Evolutionary conservation across 371 early-diverging fungal species (phyloP), one percentile per base, ranked within the genome.

Genomic region (Mucor velutinosus): DNA sequence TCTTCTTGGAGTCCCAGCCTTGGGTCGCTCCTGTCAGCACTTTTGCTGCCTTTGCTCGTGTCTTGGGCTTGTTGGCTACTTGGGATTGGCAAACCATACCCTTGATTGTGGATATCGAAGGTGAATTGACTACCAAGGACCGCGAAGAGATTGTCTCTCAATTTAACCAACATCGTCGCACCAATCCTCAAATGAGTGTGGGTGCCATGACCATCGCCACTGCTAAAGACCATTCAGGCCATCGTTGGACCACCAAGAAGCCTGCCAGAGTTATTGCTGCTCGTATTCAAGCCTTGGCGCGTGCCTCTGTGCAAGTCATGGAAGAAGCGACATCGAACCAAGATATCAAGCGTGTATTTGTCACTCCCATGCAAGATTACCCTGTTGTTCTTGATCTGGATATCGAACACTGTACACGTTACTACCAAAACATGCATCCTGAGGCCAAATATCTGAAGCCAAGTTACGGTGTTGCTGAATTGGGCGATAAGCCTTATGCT

Each of bases 21-120:
- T 91, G 82, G 83, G 66, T 76, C 7, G 77, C 79, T 1, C 85
- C 93, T 37, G 85, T 77, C 1, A 87, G 82, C 59, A 87, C 85
- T 1, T 79, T 85, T 21, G 71, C 87, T 7, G 97, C 94, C 4
- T 93, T 95, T 75, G 67, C 87, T 11, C 89, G 95, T 58, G 89
- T 89, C 3, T 71, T 97, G 70, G 79, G 80, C 37, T 71, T 95
- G 35, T 66, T 97, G 58, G 82, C 88, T 11, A 69, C 71, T 5
- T 94, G 91, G 89, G 87, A 90, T 67, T 95, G 92, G 91, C 77
- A 83, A 59, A 80, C 80, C 35, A 90, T 90, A 47, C 87, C 94
- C 7, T 74, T 96, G 59, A 82, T 92, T 27, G 92, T 95, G 0
- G 93, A 95, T 74, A 81, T 93, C 58, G 87, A 89, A 58, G 83